Conservation (phyloP, 495 filamentous ascomycete genomes). For the Hypoxylon lienhwacheense region DNA sequence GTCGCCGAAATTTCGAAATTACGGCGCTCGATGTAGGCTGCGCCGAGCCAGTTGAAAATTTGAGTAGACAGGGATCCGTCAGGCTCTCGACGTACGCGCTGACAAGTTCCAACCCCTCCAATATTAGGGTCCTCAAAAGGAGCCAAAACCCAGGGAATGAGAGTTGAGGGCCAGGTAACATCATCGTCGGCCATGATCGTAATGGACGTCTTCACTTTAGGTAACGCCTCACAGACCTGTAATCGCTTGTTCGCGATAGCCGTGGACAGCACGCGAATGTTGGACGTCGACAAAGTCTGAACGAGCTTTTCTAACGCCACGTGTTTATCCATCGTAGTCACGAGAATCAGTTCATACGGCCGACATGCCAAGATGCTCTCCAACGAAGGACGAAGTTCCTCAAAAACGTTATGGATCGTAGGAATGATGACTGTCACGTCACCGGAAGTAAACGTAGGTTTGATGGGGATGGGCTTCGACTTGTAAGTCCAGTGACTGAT, state of each 20-base stretch:
- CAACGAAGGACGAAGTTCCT: constrained; percentile 55
- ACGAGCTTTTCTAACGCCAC: constrained; percentile 48
- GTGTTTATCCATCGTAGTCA: constrained; percentile 58
- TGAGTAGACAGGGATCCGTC: constrained; percentile 35
- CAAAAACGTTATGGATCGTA: constrained; percentile 55
- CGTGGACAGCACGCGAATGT: constrained; percentile 47
- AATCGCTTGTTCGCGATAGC: constrained; percentile 50
- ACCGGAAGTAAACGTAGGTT: constrained; percentile 42
- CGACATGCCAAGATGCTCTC: constrained; percentile 58
- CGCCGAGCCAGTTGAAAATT: constrained; percentile 57
- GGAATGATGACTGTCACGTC: constrained; percentile 61
- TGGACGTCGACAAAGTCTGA: constrained; percentile 43
- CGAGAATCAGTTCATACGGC: constrained; percentile 56
- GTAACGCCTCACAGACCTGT: constrained; percentile 49
- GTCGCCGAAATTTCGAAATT: constrained; percentile 60
- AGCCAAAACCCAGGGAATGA: constrained; percentile 50
- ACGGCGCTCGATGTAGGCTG: constrained; percentile 57
- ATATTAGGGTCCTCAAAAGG: constrained; percentile 56
- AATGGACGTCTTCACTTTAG: constrained; percentile 48
- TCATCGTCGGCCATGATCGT: constrained; percentile 57
- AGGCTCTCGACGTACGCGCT: constrained; percentile 46
- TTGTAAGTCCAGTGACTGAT: constrained; percentile 51
- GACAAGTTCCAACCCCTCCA: constrained; percentile 58
- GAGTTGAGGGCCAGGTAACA: constrained; percentile 55
- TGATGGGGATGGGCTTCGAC: constrained; percentile 39